Evolutionary conservation across 2,329 filamentous ascomycete species (phyloP), one percentile per base, ranked within the genome.

Genomic region (Diplodia sapinea): DNA sequence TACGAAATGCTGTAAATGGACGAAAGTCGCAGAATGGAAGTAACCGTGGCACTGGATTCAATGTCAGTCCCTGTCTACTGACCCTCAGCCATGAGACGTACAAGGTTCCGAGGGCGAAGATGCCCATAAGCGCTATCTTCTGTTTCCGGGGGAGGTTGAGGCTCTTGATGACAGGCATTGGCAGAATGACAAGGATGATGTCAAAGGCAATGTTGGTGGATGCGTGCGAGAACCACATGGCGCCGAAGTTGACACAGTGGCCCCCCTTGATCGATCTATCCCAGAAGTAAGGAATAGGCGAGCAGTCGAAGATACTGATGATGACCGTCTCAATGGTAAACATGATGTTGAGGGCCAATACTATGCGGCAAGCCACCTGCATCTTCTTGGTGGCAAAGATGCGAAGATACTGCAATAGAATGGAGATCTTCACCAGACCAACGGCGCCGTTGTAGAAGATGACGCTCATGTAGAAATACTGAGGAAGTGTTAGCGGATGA

Each of bases 401-500:
- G 43, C 75, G 74, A 6, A 74, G 67, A 64, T 78, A 79, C 65
- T 78, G 76, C 38, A 76, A 64, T 15, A 79, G 66, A 43, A 79
- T 77, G 1, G 76, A 76, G 57, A 75, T 70, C 69, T 79, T 79
- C 26, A 73, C 73, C 17, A 74, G 64, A 3, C 74, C 73, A 17
- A 78, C 73, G 2, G 75, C 74, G 2, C 77, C 65, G 51, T 77
- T 74, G 70, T 78, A 78, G 3, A 74, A 54, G 8, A 77, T 75
- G 11, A 78, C 70, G 55, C 70, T 74, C 15, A 71, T 73, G 72
- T 74, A 78, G 65, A 78, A 77, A 17, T 49, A 67, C 63, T 65
- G 17, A 31, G 17, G 2, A 17, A n/a, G 23, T 11, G 5, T 49
- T 36, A 55, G 40, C 17, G n/a, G n/a, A 4, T 12, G 40, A 23